phyloP scores from a whole-genome alignment of 1,284 basidiomycete genomes.

The Kwoniella shivajii region DNA sequence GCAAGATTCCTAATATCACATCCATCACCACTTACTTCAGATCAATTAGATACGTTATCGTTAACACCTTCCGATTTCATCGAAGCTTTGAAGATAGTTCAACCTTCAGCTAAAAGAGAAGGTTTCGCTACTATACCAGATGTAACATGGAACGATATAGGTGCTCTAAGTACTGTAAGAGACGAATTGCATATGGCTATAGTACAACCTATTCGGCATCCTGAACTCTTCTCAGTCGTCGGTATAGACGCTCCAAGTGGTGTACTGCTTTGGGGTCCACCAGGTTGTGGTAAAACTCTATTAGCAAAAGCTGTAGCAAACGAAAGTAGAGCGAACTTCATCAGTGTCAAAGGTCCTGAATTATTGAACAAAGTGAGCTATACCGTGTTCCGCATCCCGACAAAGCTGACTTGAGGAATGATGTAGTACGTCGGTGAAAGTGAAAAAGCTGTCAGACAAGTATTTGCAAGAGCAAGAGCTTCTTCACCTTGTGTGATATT shows the following conservation, averaged over 20 bases:
- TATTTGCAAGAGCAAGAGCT: conserved; percentile 97
- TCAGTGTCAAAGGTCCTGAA: conserved; percentile 96
- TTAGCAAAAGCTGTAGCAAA: conserved; percentile 96
- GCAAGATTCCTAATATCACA: conserved; percentile 85
- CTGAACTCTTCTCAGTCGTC: conserved; percentile 82
- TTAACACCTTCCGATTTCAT: conserved; percentile 81
- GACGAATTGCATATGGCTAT: conserved; percentile 97
- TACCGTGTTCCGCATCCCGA: neutral
- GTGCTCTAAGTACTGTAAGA: conserved; percentile 80
- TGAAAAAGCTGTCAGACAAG: conserved; percentile 90
- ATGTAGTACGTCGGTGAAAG: conserved; percentile 93
- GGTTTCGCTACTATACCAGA: conserved; percentile 96
- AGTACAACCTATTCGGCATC: conserved; percentile 88
- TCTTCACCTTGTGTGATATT: conserved; percentile 99
- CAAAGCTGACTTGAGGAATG: too few relatives aligned
- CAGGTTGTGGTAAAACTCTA: conserved; percentile 94
- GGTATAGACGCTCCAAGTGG: conserved; percentile 87
- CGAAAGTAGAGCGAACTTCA: conserved; percentile 91
- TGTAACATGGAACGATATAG: conserved; percentile 92
- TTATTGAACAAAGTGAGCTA: conserved; percentile 84
- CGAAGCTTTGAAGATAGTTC: conserved; percentile 77
- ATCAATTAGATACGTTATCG: conserved; percentile 75
- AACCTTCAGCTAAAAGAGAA: conserved; percentile 95
- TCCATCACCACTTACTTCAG: conserved; percentile 72
- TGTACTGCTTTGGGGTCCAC: conserved; percentile 96